These are phyloP conservation scores for Malus sylvestris DNA, from an alignment of 306 rosid genomes.

Conservation along the genomic window DNA sequence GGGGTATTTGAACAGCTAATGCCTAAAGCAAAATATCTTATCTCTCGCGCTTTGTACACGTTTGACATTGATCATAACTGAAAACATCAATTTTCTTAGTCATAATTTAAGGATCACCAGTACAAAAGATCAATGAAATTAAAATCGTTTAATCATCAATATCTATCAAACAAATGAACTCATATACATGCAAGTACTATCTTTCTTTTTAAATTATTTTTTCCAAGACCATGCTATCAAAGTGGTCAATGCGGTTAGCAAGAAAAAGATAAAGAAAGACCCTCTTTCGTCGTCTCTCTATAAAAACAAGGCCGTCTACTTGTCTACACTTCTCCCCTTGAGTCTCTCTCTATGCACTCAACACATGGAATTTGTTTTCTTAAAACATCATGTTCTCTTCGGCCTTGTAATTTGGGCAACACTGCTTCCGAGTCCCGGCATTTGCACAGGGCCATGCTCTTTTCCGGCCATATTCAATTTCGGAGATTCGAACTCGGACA, in stretches of 20 bases:
- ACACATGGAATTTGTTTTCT: constrained; percentile 1
- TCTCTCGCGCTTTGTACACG: constrained; percentile 22
- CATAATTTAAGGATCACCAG: too few relatives aligned
- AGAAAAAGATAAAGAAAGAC: background rate
- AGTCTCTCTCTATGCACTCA: background rate
- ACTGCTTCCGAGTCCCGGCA: background rate
- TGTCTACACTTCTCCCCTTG: background rate
- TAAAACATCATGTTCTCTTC: background rate
- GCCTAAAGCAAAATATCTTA: constrained; percentile 17
- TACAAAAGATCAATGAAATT: too few relatives aligned
- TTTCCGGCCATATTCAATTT: constrained; percentile 52
- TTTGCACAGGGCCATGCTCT: constrained; percentile 1
- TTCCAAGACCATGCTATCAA: background rate
- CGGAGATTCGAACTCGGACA: constrained; percentile 61
- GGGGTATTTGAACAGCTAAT: constrained; percentile 26
- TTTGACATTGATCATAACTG: constrained; percentile 39
- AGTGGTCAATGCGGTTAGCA: background rate
- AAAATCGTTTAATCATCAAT: too few relatives aligned
- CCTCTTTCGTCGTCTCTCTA: background rate
- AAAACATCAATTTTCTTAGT: too few relatives aligned
- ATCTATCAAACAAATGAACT: too few relatives aligned
- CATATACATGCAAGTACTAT: too few relatives aligned
- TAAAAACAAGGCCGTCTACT: background rate
- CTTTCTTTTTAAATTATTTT: constrained; percentile 4
- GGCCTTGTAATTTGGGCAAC: constrained; percentile 11